A percentile compares a stretch with the other conserved stretches of the same genome.
Evolutionary conservation across 2,329 filamentous ascomycete genomes (phyloP).

Genomic region (Trichoderma simmonsii): DNA sequence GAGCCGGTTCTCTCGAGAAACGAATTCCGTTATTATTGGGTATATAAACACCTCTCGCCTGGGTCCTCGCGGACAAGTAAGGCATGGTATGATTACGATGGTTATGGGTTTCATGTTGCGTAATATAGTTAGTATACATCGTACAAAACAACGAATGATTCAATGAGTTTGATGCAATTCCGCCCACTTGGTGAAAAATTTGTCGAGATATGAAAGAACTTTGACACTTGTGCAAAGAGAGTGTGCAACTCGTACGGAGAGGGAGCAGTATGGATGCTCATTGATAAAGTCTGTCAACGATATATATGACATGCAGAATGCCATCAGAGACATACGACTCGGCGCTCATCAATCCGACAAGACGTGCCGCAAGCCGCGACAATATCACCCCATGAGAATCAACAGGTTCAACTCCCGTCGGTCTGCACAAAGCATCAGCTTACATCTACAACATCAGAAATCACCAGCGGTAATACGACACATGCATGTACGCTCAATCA

Average conservation of each 20-base stretch:
- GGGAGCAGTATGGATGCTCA: background rate
- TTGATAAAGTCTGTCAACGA: background rate
- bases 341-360: background rate
- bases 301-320: background rate
- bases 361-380: background rate
- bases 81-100: background rate
- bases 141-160: background rate
- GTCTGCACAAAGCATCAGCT: background rate
- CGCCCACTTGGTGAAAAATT: background rate
- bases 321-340: background rate
- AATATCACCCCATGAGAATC: background rate
- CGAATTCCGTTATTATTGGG: background rate
- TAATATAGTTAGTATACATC: background rate
- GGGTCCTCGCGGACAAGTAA: background rate
- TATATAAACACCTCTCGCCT: background rate
- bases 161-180: background rate
- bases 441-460: background rate
- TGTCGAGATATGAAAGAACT: background rate
- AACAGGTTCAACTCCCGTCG: background rate
- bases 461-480: background rate
- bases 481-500: conserved; percentile 55
- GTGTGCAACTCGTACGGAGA: background rate
- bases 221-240: background rate
- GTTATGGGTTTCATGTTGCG: background rate
- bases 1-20: background rate